phyloP scores from a whole-genome alignment of 2,329 filamentous ascomycete genomes.

The Cladosporium halotolerans region DNA sequence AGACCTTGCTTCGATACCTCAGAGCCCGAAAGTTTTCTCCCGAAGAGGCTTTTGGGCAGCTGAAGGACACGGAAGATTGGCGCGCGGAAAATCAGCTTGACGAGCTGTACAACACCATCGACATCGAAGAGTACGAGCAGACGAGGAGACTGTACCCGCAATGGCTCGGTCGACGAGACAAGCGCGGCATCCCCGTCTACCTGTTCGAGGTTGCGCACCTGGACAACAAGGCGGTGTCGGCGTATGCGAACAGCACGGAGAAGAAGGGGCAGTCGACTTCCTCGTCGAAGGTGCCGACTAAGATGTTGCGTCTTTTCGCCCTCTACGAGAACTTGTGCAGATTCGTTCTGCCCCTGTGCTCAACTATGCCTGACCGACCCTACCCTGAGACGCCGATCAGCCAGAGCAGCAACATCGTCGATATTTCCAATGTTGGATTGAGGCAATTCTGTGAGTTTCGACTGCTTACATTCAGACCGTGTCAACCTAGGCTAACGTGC shows the following conservation, averaged over 20 bases:
- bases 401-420: constrained; percentile 89
- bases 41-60: constrained; percentile 72
- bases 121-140: constrained; percentile 75
- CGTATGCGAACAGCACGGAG: constrained; percentile 64
- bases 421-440: constrained; percentile 79
- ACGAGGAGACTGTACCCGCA: constrained; percentile 79
- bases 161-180: constrained; percentile 88
- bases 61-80: constrained; percentile 85
- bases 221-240: constrained; percentile 71
- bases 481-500: constrained; percentile 40
- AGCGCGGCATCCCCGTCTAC: constrained; percentile 85
- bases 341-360: constrained; percentile 81
- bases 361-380: constrained; percentile 64
- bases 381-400: constrained; percentile 79
- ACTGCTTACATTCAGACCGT: neutral
- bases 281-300: constrained; percentile 62
- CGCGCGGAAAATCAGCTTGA: constrained; percentile 72
- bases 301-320: constrained; percentile 80
- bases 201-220: constrained; percentile 81
- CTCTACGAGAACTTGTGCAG: constrained; percentile 88
- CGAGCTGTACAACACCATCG: constrained; percentile 77
- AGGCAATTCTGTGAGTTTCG: constrained; percentile 60
- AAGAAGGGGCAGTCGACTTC: constrained; percentile 46
- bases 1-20: constrained; percentile 72
- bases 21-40: constrained; percentile 77